Base-by-base conservation (phyloP, 73 alveolate genomes). In the Stentor roeselii region DNA sequence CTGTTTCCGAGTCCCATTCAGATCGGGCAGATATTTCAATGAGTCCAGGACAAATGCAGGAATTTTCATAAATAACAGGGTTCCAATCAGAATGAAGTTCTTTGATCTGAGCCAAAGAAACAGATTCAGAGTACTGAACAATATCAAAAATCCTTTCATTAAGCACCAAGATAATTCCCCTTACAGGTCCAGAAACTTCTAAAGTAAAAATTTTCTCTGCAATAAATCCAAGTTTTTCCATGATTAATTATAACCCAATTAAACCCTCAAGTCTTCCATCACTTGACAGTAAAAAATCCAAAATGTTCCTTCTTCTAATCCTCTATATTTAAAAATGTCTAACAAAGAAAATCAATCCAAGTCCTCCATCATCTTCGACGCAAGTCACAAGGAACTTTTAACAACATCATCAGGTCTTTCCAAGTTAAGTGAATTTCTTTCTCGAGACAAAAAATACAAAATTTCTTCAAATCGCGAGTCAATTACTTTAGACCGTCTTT, bases 401-500 rank as follows among this genome's bases (percentile, higher is more conserved):
- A 1, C 74, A 21, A 2, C 74, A n/a, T 58, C 35, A 58, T 31
- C 27, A n/a, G 0, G 27, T 31, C 74, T 58, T 0, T 58, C 15
- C 35, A 58, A 58, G 27, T 21, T 31, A 21, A n/a, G 74, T 31
- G 2, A 0, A n/a, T 31, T 58, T 21, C 74, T 58, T 58, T 31
- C 74, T n/a, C n/a, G n/a, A n/a, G n/a, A 31, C 74, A n/a, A 58
- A 58, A 58, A 67, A 67, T 67, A 32, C 82, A 15, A 50, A 67
- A 50, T 67, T 31, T 67, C 38, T 30, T 27, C 38, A 30, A 88
- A 88, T 60, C 80, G 78, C 40, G 86, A 82, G 40, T 90, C 76
- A 59, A 75, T 88, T 58, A 60, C 89, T 30, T 38, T 75, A 41
- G 90, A 89, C 11, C 88, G 91, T 83, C 91, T 92, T 27, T 82